These are phyloP conservation scores for Fraxinus anomala DNA, from an alignment of 257 asterid genomes.

Conservation along the genomic window DNA sequence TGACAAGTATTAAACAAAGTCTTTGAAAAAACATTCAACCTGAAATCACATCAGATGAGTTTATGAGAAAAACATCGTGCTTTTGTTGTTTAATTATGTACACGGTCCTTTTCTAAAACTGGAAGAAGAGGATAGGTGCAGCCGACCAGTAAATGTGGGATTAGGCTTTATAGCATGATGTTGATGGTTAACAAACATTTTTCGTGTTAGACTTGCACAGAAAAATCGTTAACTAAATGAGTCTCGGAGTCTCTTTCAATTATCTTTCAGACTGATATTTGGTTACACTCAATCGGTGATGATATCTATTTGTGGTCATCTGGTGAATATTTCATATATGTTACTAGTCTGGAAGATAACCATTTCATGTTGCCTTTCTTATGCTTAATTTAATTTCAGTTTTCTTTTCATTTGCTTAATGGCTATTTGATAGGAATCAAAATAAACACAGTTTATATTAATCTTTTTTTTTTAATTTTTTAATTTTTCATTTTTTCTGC, in stretches of 20 bases:
- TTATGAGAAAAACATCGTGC: too few relatives aligned
- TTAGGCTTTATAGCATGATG: background rate
- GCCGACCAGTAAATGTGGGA: too few relatives aligned
- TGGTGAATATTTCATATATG: background rate
- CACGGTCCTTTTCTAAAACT: too few relatives aligned
- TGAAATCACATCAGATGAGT: too few relatives aligned
- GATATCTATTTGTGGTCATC: background rate
- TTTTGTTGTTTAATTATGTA: too few relatives aligned
- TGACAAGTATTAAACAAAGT: too few relatives aligned
- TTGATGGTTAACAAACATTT: background rate
- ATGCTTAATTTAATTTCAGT: background rate
- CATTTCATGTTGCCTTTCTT: background rate
- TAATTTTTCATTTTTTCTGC: background rate
- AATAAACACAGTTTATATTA: background rate
- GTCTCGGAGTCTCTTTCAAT: background rate
- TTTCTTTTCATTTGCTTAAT: background rate
- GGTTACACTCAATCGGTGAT: background rate
- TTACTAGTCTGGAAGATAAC: background rate
- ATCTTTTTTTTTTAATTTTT: too few relatives aligned
- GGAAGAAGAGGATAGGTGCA: too few relatives aligned
- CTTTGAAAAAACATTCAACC: too few relatives aligned
- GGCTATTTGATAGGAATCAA: background rate
- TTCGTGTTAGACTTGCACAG: background rate
- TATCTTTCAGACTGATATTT: background rate
- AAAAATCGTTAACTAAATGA: background rate